Evolutionary conservation across 768 basidiomycete genomes (phyloP), one percentile per base, ranked within the genome.

Genomic region (Suillus ampliporus): DNA sequence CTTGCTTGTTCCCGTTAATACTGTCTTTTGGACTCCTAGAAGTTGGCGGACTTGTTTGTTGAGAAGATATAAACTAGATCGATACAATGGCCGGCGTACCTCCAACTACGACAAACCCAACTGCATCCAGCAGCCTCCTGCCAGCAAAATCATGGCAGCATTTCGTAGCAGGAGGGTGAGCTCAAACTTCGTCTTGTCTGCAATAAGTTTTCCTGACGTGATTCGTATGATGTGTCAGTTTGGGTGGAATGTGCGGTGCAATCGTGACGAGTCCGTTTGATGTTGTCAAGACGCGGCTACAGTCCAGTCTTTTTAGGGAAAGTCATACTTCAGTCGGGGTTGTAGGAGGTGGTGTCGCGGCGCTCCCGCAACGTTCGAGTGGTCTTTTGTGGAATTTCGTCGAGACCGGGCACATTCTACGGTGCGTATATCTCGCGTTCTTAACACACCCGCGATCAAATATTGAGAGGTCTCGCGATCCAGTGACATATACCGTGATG

Each of bases 201-300:
- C 37, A 28, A 41, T 56, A 57, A 48, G 47, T 67, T 50, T 50
- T 43, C 9, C 34, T 65, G 62, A 41, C 26, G 8, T 15, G 8
- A 15, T n/a, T 64, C 5, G 13, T 57, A 19, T 23, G 17, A 56
- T 10, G 15, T 13, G 34, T 59, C 60, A 98, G 97, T 23, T 80
- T 98, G 19, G 97, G 97, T 28, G 97, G 96, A 44, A 97, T 99
- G 95, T 94, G 94, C 71, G 97, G 97, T 38, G 95, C 95, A 19
- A 91, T 97, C 63, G 89, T 98, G 4, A 99, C 97, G 0, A 95
- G 94, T 48, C 97, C 97, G 0, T 97, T 99, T 69, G 97, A 99
- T 76, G 95, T 99, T 37, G 95, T 99, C 65, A 99, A 98, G 80
- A 99, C 97, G 47, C 90, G 97, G 4, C 81, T 99, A 8, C 97